Evolutionary conservation across 306 rosid species (phyloP).

Genomic region (Cucumis melo): DNA sequence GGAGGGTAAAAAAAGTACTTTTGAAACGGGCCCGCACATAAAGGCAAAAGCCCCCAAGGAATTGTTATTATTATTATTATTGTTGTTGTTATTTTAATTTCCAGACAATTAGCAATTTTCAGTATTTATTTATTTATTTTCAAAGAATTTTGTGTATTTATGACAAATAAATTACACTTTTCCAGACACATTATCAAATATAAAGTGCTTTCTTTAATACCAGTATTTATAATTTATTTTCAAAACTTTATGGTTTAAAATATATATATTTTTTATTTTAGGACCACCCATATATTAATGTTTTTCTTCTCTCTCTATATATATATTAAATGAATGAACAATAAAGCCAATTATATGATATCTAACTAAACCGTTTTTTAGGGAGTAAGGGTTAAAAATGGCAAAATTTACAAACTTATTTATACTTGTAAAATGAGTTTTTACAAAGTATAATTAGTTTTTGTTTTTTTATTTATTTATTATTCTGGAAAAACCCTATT

Average conservation of each 20-base stretch:
- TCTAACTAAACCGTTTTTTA: no score
- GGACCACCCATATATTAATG: not conserved
- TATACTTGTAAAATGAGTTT: no score
- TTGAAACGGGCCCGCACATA: not conserved
- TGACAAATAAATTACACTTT: not conserved
- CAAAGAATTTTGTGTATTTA: not conserved
- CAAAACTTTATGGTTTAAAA: not conserved
- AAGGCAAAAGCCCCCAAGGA: not conserved
- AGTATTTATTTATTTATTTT: no score
- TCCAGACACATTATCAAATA: not conserved
- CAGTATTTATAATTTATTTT: not conserved
- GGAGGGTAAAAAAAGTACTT: not conserved
- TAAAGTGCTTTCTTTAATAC: not conserved
- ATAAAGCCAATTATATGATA: not conserved
- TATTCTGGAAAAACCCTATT: no score
- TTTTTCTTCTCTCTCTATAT: no score
- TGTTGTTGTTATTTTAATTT: no score
- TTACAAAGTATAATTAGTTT: no score
- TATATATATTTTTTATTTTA: not conserved
- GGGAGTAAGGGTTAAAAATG: no score
- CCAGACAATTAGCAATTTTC: no score
- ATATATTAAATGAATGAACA: not conserved
- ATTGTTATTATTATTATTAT: not conserved
- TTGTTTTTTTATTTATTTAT: no score
- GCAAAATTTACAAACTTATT: no score